phyloP scores from a whole-genome alignment of 2,329 filamentous ascomycete genomes.

The Clarireedia hainanense region DNA sequence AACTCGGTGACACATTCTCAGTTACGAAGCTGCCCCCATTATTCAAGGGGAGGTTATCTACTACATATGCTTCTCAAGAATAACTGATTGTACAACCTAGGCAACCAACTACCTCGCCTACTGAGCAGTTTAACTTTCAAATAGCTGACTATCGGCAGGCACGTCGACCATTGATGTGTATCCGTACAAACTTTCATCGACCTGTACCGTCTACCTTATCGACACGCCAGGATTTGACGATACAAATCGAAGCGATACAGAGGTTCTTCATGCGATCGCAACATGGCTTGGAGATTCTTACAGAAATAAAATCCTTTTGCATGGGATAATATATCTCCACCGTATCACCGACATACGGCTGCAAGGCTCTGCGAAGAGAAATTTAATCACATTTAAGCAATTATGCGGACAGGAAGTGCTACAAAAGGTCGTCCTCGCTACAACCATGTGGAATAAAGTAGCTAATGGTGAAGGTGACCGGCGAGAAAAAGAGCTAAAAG shows the following conservation, averaged over 20 bases:
- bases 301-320: background rate
- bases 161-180: background rate
- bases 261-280: background rate
- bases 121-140: no score
- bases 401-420: background rate
- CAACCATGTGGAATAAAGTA: background rate
- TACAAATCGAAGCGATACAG: background rate
- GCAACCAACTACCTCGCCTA: no score
- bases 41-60: background rate
- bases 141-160: background rate
- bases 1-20: no score
- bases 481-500: background rate
- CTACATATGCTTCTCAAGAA: no score
- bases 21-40: no score
- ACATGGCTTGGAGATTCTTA: background rate
- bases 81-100: no score
- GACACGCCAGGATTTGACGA: background rate
- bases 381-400: background rate
- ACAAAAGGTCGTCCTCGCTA: background rate
- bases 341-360: background rate
- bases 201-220: background rate
- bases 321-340: background rate
- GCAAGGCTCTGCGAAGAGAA: background rate
- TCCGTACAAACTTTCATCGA: background rate
- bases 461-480: background rate